Base-by-base conservation (phyloP, 768 basidiomycete genomes). In the Multifurca ochricompacta region DNA sequence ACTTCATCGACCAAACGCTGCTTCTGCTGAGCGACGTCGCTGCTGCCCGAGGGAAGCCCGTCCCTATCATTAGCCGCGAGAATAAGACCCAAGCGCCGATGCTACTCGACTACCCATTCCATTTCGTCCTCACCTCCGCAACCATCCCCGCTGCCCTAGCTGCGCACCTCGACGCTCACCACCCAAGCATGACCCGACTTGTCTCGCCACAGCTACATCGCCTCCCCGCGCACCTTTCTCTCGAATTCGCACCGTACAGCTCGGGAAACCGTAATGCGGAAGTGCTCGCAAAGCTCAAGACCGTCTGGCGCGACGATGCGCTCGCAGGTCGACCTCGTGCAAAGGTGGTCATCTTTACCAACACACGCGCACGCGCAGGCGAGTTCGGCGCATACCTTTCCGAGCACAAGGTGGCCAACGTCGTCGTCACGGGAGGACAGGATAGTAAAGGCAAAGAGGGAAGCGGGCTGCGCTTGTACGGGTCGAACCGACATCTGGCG, bases 291-390 rank as follows among this genome's bases (percentile, higher is more conserved):
- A 81, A 85, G 25, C 73, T 94, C 34, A 77, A 83, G 27, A 68
- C 76, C 16, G 81, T 92, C 21, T 93, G 91, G 84, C 78, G 81
- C 1, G 80, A 80, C 30, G 87, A 90, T 60, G 73, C 79, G 3
- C 64, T 55, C 25, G 43, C 54, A 3, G 62, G 63, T 25, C 54
- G 50, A 1, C 59, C 65, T 23, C 72, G 82, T 48, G 81, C 82
- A 44, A 89, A 87, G 66, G 70, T 92, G 13, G 71, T 96, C 43
- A 72, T 96, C 9, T 95, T 96, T 66, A 85, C 85, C 65, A 96
- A 95, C 70, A 59, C 59, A 10, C 53, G 60, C 30, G 32, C 42
- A n/a, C 48, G 58, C n/a, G 58, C 48, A 4, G 58, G 36, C 16
- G 58, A 59, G 46, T 42, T 61, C 34, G 60, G 60, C 35, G 39